Evolutionary conservation across 257 asterid species (phyloP).

Genomic region (Nicotiana sylvestris): DNA sequence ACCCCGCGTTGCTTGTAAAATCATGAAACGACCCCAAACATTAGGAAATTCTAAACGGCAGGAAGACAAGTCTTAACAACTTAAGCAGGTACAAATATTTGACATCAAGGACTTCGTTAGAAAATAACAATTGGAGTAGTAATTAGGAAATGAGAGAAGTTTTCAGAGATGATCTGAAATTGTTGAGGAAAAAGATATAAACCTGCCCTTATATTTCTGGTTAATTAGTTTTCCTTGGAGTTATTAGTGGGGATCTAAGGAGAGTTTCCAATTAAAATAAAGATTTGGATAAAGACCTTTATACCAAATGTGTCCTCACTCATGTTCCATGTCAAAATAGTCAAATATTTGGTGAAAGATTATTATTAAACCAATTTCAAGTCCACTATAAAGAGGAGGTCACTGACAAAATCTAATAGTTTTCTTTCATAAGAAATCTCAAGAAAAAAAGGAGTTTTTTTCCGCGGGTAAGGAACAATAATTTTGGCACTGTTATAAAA

Average conservation of each 20-base stretch:
- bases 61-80: not conserved
- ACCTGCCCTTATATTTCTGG: not conserved
- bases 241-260: not conserved
- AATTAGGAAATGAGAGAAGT: not conserved
- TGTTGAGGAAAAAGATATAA: not conserved
- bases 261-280: not conserved
- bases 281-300: not conserved
- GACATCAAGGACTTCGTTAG: not conserved
- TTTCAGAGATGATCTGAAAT: not conserved
- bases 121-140: not conserved
- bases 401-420: too few relatives aligned
- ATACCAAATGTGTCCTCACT: not conserved
- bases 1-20: not conserved
- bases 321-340: not conserved
- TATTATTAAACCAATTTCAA: not conserved
- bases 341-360: not conserved
- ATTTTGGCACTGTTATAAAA: not conserved
- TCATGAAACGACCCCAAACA: not conserved
- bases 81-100: not conserved
- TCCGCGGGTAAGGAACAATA: not conserved
- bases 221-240: not conserved
- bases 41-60: not conserved
- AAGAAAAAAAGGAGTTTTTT: too few relatives aligned
- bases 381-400: not conserved
- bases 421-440: not conserved